A percentile compares a stretch with the other conserved stretches of the same genome.
Evolutionary conservation across 257 asterid genomes (phyloP).

Genomic region (Solanum etuberosum): DNA sequence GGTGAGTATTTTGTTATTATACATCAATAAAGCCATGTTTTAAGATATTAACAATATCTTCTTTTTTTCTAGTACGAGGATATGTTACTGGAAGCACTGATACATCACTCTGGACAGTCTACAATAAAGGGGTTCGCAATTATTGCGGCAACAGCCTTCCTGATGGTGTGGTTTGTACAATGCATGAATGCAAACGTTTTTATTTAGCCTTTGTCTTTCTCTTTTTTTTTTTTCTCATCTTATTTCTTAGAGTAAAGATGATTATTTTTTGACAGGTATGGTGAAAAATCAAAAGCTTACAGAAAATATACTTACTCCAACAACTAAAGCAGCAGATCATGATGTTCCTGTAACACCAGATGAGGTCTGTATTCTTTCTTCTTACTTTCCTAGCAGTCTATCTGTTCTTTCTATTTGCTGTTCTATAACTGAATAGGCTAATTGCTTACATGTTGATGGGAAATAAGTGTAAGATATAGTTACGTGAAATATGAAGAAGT

Average conservation of each 20-base stretch:
- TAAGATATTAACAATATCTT: neutral
- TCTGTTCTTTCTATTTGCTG: neutral
- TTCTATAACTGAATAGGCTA: neutral
- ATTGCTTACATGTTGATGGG: neutral
- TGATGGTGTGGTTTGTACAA: conserved; percentile 54
- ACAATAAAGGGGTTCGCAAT: conserved; percentile 62
- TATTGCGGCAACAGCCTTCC: conserved; percentile 92
- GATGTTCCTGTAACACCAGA: conserved; percentile 88
- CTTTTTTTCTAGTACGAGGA: conserved; percentile 57
- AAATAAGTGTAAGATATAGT: neutral
- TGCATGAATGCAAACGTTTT: neutral
- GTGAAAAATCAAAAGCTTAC: conserved; percentile 72
- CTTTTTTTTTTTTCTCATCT: neutral
- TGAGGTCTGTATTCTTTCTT: conserved; percentile 38
- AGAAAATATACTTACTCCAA: conserved; percentile 75
- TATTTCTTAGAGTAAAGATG: neutral
- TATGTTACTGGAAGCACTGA: conserved; percentile 96
- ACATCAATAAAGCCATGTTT: neutral
- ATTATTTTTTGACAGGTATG: conserved; percentile 36
- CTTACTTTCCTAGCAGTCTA: neutral
- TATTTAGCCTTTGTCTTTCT: neutral
- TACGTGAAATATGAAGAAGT: neutral
- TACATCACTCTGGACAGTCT: conserved; percentile 94
- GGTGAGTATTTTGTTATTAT: neutral
- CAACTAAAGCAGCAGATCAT: conserved; percentile 91